phyloP scores from a whole-genome alignment of 306 rosid genomes.

The Alnus glutinosa region DNA sequence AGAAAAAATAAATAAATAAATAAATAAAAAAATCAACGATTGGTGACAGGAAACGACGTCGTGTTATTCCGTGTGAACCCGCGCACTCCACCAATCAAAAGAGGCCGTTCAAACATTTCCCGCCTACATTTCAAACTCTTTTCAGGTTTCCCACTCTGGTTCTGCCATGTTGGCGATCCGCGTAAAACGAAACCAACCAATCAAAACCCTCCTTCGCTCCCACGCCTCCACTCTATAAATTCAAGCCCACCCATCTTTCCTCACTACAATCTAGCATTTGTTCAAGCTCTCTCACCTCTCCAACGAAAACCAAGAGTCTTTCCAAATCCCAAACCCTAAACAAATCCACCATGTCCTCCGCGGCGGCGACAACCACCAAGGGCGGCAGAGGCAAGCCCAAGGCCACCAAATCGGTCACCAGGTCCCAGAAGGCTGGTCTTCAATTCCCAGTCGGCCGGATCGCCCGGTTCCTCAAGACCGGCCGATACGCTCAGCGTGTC shows the following conservation, averaged over 20 bases:
- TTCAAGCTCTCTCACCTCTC: too few species aligned
- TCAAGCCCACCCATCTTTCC: fast-evolving
- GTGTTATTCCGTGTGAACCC: not conserved
- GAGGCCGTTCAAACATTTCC: not conserved
- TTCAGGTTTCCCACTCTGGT: too few species aligned
- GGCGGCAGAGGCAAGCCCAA: conserved; percentile 71
- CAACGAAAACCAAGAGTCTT: not conserved
- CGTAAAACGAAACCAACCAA: conserved; percentile 24
- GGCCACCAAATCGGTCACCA: conserved; percentile 55
- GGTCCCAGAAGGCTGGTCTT: conserved; percentile 79
- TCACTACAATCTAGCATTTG: not conserved
- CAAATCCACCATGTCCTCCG: conserved; percentile 33
- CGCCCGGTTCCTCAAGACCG: conserved; percentile 71
- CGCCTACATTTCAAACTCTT: not conserved
- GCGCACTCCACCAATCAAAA: not conserved
- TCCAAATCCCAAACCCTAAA: not conserved
- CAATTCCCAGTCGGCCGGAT: conserved; percentile 91
- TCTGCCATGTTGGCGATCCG: conserved; percentile 65
- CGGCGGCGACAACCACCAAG: conserved; percentile 22
- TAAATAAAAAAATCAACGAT: too few species aligned
- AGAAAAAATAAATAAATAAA: too few species aligned
- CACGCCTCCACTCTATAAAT: conserved; percentile 17
- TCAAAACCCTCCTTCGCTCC: not conserved
- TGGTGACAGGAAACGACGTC: too few species aligned
- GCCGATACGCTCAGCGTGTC: conserved; percentile 72